Evolutionary conservation across 2,329 filamentous ascomycete genomes (phyloP), one percentile per base, ranked within the genome.

Genomic region (Diaporthe sp.): DNA sequence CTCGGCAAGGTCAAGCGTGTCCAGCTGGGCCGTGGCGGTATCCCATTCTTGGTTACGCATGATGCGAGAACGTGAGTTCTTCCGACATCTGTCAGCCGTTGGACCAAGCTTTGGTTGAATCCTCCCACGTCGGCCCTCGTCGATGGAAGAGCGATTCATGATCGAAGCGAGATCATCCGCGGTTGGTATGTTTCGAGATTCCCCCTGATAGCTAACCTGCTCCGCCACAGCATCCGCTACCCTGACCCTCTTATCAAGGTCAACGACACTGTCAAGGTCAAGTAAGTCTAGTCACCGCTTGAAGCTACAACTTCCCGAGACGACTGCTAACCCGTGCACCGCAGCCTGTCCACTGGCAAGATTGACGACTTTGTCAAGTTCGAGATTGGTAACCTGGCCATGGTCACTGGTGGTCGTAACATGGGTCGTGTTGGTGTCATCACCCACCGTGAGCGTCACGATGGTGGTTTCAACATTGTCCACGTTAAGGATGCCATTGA

Each of bases 41-140:
- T 99, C 93, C 97, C 97, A 97, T 99, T 98, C 96, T 98, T 98
- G 95, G 97, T 99, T 95, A 99, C 97, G 96, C 97, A 99, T 95
- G 97, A 99, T 97, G 97, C 97, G 90, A 94, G 97, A 95, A 99
- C 97, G 96, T 99, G 92, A 98, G 96, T 98, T 94, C 92, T 94
- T 92, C 90, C 92, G 90, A 94, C 94, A 95, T 98, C 96, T 97
- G 96, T 98, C 96, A 98, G 96, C 93, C 96, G 96, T 98, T 98
- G 96, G 95, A 96, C 95, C 95, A 97, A 97, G 94, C 91, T 98
- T 97, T 98, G 95, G 95, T 90, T 85, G 89, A 90, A 77, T 89
- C 87, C 84, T 80, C 80, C 83, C 78, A 76, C 61, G 53, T 53
- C 53, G 62, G 25, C 28, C 55, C 10, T 19, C 51, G 49, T 51